Base-by-base conservation (phyloP, 139 green algal species). In the Tetradesmus lagerheimii region DNA sequence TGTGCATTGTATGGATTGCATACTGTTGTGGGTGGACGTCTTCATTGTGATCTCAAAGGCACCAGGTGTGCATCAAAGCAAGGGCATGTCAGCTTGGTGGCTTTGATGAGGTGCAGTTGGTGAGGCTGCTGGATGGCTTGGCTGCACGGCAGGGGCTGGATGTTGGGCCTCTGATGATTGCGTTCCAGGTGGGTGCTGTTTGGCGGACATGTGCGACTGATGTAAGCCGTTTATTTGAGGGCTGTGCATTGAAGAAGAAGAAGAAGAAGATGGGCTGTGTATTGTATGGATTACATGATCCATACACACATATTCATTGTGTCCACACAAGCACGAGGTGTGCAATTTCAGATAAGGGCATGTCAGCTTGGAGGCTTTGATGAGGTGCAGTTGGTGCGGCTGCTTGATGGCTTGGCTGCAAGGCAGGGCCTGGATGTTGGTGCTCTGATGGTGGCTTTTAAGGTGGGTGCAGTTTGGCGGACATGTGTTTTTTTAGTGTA, bases 51-150 rank as follows among this genome's bases (percentile, higher is more conserved):
- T 6, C 6, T 14, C 74, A 80, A 80, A 6, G 39, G 27, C 38
- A n/a, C 29, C 20, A 80, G 39, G 35, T 34, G 29, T 25, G 35
- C n/a, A n/a, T n/a, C n/a, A n/a, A n/a, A n/a, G n/a, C n/a, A n/a
- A n/a, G n/a, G 8, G 39, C 74, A 41, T 23, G 39, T 34, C 77
- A 57, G 38, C 20, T n/a, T n/a, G n/a, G n/a, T n/a, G n/a, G n/a
- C n/a, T n/a, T n/a, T n/a, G 78, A 38, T 20, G 83, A 88, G 62
- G 38, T 39, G 3, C 53, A 79, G 37, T 31, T 88, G 83, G 34
- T 80, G 34, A 14, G 53, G 18, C 35, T 88, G 83, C 18, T 88
- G 37, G 23, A 88, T 79, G 83, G 62, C 4, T 29, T 80, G 25
- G 47, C 25, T 29, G 4, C 31, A 14, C 31, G 38, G 62, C 34